Percentiles rank a stretch among this genome's conserved stretches.
phyloP scores from a whole-genome alignment of 2,329 filamentous ascomycete species.

The Amphichorda felina region DNA sequence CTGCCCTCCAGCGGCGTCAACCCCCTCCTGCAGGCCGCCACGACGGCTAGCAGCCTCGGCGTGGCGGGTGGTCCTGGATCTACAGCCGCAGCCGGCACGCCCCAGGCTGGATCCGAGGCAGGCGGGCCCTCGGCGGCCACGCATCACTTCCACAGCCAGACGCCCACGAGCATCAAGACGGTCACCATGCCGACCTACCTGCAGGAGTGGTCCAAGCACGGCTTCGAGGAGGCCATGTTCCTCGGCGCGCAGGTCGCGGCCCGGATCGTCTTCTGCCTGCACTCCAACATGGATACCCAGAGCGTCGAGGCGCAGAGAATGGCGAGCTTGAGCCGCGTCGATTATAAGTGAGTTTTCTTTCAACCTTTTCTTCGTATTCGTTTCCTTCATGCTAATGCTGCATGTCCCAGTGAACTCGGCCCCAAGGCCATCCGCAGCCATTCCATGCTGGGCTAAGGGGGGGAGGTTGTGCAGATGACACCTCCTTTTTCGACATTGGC shows the following conservation, averaged over 20 bases:
- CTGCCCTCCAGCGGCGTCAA: conserved; percentile 57
- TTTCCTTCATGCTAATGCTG: not conserved
- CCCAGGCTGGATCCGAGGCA: conserved; percentile 25
- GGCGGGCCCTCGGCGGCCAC: conserved; percentile 20
- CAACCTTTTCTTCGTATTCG: conserved; percentile 6
- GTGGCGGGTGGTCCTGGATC: conserved; percentile 24
- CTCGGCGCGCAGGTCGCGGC: conserved; percentile 80
- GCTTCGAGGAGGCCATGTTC: conserved; percentile 73
- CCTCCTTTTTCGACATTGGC: not conserved
- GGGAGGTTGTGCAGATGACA: too few relatives aligned
- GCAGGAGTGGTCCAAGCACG: conserved; percentile 76
- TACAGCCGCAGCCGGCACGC: conserved; percentile 19
- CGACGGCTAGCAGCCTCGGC: conserved; percentile 52
- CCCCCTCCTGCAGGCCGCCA: conserved; percentile 83
- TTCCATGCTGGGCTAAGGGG: conserved; percentile 34
- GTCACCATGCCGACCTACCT: conserved; percentile 75
- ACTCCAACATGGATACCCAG: conserved; percentile 40
- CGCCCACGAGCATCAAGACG: conserved; percentile 73
- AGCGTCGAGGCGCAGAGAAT: conserved; percentile 38
- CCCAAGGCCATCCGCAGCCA: conserved; percentile 41
- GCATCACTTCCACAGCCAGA: conserved; percentile 52
- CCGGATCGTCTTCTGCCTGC: conserved; percentile 44
- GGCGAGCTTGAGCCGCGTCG: conserved; percentile 45
- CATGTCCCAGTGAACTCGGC: conserved; percentile 33
- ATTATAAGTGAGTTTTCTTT: conserved; percentile 42